Conservation (phyloP, 192 early-diverging fungal genomes). For the Funneliformis geosporum region DNA sequence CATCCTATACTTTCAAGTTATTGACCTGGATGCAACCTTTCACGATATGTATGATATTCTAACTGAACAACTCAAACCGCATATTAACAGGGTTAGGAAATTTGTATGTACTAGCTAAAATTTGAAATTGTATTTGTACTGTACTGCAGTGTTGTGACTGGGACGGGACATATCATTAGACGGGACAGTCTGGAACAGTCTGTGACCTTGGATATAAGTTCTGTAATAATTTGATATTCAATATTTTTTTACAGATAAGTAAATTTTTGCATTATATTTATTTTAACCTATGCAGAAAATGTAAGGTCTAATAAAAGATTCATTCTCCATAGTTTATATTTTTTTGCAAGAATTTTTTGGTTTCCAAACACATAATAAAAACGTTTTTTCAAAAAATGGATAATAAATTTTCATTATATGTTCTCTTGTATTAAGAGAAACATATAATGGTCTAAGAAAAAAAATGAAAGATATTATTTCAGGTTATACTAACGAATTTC, state of each 20-base stretch:
- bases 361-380: neutral
- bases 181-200: neutral
- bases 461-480: too few relatives aligned
- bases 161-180: too few relatives aligned
- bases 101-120: too few relatives aligned
- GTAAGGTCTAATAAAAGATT: neutral
- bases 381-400: neutral
- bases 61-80: too few relatives aligned
- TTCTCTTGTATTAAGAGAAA: neutral
- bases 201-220: too few relatives aligned
- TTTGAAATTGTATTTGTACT: too few relatives aligned
- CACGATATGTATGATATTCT: too few relatives aligned
- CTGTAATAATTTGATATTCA: conserved; percentile 7
- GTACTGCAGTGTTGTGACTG: too few relatives aligned
- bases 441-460: neutral
- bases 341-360: neutral
- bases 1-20: too few relatives aligned
- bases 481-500: too few relatives aligned
- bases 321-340: neutral
- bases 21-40: too few relatives aligned
- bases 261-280: neutral
- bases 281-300: neutral
- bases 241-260: neutral
- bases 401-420: neutral
- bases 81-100: too few relatives aligned